phyloP scores from a whole-genome alignment of 345 rosid species.

The Cardamine occulta region DNA sequence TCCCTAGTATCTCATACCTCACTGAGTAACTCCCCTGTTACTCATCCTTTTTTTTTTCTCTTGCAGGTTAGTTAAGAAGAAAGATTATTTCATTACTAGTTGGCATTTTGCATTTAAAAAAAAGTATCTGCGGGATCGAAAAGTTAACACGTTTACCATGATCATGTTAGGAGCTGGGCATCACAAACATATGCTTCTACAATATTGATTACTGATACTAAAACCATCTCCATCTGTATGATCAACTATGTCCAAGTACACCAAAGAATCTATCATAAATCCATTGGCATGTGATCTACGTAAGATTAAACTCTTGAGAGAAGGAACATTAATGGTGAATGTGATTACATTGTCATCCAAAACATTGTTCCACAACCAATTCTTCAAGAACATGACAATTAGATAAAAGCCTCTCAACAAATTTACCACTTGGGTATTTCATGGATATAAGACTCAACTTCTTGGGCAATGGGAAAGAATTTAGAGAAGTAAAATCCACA shows the following conservation, averaged over 20 bases:
- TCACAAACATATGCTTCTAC: not conserved
- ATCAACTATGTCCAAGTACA: too few species aligned
- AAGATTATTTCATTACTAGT: too few species aligned
- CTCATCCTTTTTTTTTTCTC: too few species aligned
- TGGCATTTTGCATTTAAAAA: too few species aligned
- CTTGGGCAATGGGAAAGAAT: not conserved
- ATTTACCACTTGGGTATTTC: not conserved
- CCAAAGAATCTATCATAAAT: not conserved
- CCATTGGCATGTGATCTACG: not conserved
- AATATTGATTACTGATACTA: not conserved
- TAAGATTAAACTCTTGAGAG: not conserved
- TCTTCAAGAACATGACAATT: conserved; percentile 3
- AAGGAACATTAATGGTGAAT: not conserved
- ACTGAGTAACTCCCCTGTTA: too few species aligned
- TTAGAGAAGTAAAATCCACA: not conserved
- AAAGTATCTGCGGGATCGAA: too few species aligned
- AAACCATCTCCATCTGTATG: too few species aligned
- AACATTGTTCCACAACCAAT: not conserved
- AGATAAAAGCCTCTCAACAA: not conserved
- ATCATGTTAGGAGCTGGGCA: too few species aligned
- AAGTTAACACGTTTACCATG: too few species aligned
- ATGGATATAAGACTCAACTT: not conserved
- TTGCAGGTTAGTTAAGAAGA: too few species aligned
- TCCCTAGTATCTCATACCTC: too few species aligned
- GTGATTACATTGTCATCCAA: not conserved